These are phyloP conservation scores for Aspergillus hancockii DNA, from an alignment of 495 filamentous ascomycete genomes.

Conservation along the genomic window DNA sequence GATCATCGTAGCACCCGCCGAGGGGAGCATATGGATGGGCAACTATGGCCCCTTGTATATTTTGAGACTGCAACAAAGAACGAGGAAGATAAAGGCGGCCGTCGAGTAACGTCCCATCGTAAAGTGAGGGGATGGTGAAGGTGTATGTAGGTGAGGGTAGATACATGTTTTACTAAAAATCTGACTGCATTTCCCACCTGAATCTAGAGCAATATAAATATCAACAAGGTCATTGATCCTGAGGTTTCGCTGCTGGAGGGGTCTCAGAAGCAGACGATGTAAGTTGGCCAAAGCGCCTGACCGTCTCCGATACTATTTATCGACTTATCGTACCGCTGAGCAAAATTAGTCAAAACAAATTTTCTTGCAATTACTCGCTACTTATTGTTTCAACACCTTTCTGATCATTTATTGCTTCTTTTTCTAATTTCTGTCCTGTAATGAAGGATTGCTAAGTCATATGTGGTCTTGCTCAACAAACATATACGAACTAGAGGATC, in stretches of 20 bases:
- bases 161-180: slow-evolving; percentile 23
- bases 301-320: neutral
- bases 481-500: no score
- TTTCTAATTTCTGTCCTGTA: no score
- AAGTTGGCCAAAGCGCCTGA: slow-evolving; percentile 1
- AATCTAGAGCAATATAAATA: neutral
- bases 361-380: neutral
- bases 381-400: neutral
- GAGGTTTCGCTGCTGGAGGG: neutral
- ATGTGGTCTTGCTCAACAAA: no score
- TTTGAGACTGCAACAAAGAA: slow-evolving; percentile 30
- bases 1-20: slow-evolving; percentile 84
- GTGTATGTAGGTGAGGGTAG: slow-evolving; percentile 60
- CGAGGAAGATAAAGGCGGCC: slow-evolving; percentile 79
- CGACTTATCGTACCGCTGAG: no score
- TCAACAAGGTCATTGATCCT: neutral
- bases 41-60: slow-evolving; percentile 67
- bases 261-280: neutral
- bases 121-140: slow-evolving; percentile 80
- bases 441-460: no score
- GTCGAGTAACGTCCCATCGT: slow-evolving; percentile 72
- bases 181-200: neutral
- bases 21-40: slow-evolving; percentile 91
- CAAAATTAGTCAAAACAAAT: no score
- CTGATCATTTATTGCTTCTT: no score